Base-by-base conservation (phyloP, 2,329 filamentous ascomycete species). In the Paecilomyces sp. region DNA sequence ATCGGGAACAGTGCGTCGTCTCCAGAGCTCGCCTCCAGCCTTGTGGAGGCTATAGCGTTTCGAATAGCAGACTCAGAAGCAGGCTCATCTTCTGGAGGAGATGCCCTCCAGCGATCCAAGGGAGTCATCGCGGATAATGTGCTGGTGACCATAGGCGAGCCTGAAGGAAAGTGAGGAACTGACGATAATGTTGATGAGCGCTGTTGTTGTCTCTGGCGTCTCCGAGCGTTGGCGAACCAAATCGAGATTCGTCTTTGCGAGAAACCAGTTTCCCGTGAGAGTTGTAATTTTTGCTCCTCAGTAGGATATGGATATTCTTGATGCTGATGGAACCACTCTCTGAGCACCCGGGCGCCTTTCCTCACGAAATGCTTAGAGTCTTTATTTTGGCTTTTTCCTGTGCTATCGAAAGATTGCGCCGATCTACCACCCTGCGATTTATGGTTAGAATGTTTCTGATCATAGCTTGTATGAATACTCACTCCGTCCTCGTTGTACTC, bases 151-250 rank as follows among this genome's bases (percentile, higher is more conserved):
- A 81, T 76, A 1, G 79, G 79, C 2, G 80, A 81, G 1, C 77
- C 78, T 0, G 73, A 70, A 9, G 69, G 70, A 62, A 72, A 73
- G 28, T 69, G 70, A 3, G 67, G 67, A 22, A 69, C 41, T 41
- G 54, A 71, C 66, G 57, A 59, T 3, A 58, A 55, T 30, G 52
- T 54, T 22, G 41, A 47, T 47, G 41, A 47, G 6, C 70, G 66
- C 0, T 64, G 56, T 36, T 66, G 70, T 41, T 79, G 67, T 7
- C 79, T 76, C 51, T 81, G 77, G 1, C 80, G 79, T 7, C 81
- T 75, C 22, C 80, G 73, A 0, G 79, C 79, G 62, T 83, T 83
- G 24, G 79, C 75, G 63, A 83, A 82, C 80, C 80, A 83, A 57
- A 80, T 80, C 24, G 76, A 69, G 2, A 82, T 75, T 34, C 80